Conservation (phyloP, 257 asterid species). For the Nicotiana sylvestris region DNA sequence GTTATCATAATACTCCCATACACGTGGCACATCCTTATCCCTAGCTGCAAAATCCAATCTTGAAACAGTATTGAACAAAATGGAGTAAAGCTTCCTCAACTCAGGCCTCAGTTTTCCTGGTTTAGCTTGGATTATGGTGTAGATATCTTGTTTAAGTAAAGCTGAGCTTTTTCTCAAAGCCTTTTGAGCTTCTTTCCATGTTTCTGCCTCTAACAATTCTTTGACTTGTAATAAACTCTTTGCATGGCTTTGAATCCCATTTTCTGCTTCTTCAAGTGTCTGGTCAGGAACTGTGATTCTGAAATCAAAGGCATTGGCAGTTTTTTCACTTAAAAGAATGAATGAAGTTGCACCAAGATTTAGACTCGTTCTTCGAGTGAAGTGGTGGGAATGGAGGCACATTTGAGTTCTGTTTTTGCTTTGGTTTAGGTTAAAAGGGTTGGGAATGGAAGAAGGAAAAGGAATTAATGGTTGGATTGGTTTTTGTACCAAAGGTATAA, state of each 20-base stretch:
- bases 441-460: not conserved
- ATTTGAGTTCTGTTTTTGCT: constrained; percentile 15
- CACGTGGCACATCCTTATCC: constrained; percentile 51
- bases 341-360: constrained; percentile 13
- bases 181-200: constrained; percentile 64
- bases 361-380: constrained; percentile 31
- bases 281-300: constrained; percentile 66
- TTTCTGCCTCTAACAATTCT: constrained; percentile 41
- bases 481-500: constrained; percentile 16
- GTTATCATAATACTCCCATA: constrained; percentile 35
- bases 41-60: constrained; percentile 71
- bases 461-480: constrained; percentile 11
- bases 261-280: constrained; percentile 53
- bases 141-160: constrained; percentile 55
- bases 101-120: constrained; percentile 47
- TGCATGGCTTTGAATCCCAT: constrained; percentile 38
- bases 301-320: constrained; percentile 44
- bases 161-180: constrained; percentile 46
- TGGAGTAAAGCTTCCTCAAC: constrained; percentile 46
- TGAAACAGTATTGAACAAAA: constrained; percentile 48
- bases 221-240: constrained; percentile 34
- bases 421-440: not conserved
- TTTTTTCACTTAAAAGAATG: not conserved
- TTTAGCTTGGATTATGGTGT: constrained; percentile 58
- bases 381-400: constrained; percentile 1